These are phyloP conservation scores for Groenewaldozyma auringiensis DNA, from an alignment of 1,139 yeast species.

Conservation along the genomic window DNA sequence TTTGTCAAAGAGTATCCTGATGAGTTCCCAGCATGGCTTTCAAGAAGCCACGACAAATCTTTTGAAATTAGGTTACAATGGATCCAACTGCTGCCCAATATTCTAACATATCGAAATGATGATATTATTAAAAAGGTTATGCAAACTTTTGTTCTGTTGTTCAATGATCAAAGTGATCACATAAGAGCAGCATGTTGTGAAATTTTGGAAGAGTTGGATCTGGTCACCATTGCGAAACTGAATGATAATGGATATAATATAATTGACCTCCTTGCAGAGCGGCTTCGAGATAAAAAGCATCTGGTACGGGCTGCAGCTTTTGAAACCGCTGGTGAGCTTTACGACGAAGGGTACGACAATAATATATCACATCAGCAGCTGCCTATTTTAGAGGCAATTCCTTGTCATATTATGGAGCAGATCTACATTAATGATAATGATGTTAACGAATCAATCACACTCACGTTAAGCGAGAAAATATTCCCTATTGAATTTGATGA, in stretches of 20 bases:
- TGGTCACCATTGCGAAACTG: constrained; percentile 36
- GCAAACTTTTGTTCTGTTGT: constrained; percentile 56
- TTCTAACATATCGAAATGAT: constrained; percentile 36
- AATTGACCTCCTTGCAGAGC: constrained; percentile 38
- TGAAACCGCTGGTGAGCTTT: constrained; percentile 47
- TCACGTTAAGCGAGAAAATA: constrained; percentile 50
- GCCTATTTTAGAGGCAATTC: constrained; percentile 43
- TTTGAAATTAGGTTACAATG: constrained; percentile 60
- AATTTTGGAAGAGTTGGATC: constrained; percentile 27
- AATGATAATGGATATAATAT: constrained; percentile 20
- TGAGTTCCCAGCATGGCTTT: constrained; percentile 66
- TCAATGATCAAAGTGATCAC: constrained; percentile 67
- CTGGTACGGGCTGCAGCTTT: constrained; percentile 62
- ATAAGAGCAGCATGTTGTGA: constrained; percentile 60
- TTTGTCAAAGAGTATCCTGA: constrained; percentile 54
- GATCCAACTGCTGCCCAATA: constrained; percentile 49
- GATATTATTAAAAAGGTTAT: constrained; percentile 47
- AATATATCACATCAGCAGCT: constrained; percentile 6
- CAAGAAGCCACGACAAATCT: constrained; percentile 64
- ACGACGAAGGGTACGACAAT: constrained; percentile 29
- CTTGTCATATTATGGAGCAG: constrained; percentile 57
- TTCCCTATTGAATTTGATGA: constrained; percentile 49
- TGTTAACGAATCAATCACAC: constrained; percentile 64
- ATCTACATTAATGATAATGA: constrained; percentile 67
- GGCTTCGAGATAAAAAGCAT: constrained; percentile 51